phyloP scores from a whole-genome alignment of 2,329 filamentous ascomycete species.

The Talaromyces sp. region DNA sequence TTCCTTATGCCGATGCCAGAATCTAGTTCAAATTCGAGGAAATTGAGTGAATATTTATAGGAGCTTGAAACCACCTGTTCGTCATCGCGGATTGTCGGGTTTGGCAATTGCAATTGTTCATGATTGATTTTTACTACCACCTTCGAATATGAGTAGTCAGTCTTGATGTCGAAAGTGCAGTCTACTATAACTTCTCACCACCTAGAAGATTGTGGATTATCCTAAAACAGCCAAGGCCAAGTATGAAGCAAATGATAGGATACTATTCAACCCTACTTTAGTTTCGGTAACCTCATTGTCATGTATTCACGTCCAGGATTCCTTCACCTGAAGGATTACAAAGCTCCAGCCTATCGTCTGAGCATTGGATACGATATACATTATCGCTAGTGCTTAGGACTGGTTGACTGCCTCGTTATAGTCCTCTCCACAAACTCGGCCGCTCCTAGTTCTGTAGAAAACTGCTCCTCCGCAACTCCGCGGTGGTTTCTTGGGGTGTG shows the following conservation, averaged over 20 bases:
- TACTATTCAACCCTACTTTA: not conserved
- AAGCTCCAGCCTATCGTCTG: no score
- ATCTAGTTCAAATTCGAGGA: not conserved
- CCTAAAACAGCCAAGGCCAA: not conserved
- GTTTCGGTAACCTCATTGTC: not conserved
- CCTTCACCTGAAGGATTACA: not conserved
- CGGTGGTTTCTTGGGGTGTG: not conserved
- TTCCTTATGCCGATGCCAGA: not conserved
- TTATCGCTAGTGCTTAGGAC: not conserved
- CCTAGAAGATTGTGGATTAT: not conserved
- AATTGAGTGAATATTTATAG: not conserved
- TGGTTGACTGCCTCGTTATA: not conserved
- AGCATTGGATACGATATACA: not conserved
- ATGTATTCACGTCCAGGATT: not conserved
- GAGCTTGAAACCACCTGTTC: not conserved
- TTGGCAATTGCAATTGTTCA: not conserved
- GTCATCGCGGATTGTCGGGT: slow-evolving; percentile 11
- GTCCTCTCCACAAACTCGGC: not conserved
- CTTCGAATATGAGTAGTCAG: not conserved
- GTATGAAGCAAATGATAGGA: not conserved
- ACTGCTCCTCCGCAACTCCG: slow-evolving; percentile 4
- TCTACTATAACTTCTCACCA: not conserved
- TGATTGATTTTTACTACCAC: not conserved
- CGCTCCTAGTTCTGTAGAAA: not conserved
- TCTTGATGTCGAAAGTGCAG: not conserved